phyloP scores from a whole-genome alignment of 2,329 filamentous ascomycete species.

The Trichoderma asperellum region DNA sequence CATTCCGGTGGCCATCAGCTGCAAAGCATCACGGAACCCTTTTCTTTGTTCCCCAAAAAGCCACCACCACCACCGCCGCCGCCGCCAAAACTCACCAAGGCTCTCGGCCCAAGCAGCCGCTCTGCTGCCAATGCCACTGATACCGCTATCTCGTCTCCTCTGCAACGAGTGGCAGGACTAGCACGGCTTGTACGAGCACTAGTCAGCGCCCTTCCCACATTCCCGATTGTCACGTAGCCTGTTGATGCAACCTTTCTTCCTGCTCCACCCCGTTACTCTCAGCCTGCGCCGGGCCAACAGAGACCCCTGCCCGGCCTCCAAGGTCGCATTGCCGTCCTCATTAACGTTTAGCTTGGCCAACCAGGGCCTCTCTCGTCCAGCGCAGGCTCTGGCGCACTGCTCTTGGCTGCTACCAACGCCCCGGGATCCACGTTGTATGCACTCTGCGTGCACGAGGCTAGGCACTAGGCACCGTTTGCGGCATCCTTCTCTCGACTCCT shows the following conservation, averaged over 20 bases:
- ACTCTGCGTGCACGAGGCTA: conserved; percentile 14
- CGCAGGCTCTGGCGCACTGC: conserved; percentile 7
- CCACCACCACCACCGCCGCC: not conserved
- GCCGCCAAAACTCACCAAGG: not conserved
- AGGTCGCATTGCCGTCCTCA: conserved; percentile 4
- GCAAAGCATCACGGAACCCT: not conserved
- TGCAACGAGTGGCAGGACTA: not conserved
- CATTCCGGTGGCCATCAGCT: not conserved
- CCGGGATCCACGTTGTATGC: conserved; percentile 28
- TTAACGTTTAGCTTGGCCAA: conserved; percentile 1
- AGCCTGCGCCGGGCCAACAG: not conserved
- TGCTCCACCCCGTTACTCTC: conserved; percentile 19
- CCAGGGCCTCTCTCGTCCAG: not conserved
- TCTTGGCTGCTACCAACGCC: conserved; percentile 28
- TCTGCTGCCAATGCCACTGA: not conserved
- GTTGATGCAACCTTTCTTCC: conserved; percentile 25
- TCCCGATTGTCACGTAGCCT: conserved; percentile 29
- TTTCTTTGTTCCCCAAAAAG: not conserved
- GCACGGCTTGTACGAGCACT: conserved; percentile 15
- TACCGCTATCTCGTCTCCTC: not conserved
- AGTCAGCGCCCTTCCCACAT: conserved; percentile 28
- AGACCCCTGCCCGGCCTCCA: conserved; percentile 9
- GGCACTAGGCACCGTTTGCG: conserved; percentile 4
- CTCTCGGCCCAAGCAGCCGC: not conserved
- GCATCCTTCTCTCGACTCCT: conserved; percentile 10